These are phyloP conservation scores for Rugonectria rugulosa DNA, from an alignment of 2,329 filamentous ascomycete genomes.

Conservation along the genomic window DNA sequence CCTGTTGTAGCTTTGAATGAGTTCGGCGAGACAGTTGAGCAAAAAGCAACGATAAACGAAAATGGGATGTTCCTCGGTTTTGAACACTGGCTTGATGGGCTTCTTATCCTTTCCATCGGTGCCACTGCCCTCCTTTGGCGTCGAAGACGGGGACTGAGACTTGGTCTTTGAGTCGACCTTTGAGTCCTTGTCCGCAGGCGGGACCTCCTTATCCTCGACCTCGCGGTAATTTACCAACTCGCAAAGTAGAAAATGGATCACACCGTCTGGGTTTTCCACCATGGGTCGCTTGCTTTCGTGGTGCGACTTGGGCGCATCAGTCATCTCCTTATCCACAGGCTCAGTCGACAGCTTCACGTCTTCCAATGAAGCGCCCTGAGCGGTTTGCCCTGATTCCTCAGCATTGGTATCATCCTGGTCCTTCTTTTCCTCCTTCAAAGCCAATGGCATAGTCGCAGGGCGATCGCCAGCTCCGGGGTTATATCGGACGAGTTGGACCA, in stretches of 20 bases:
- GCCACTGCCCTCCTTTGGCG: constrained; percentile 40
- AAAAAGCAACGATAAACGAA: constrained; percentile 97
- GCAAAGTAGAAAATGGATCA: constrained; percentile 92
- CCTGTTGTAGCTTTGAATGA: constrained; percentile 89
- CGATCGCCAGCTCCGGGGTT: constrained; percentile 46
- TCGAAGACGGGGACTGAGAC: constrained; percentile 35
- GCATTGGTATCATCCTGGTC: constrained; percentile 26
- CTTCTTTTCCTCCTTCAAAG: constrained; percentile 49
- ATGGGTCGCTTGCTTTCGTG: constrained; percentile 80
- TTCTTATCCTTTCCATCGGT: constrained; percentile 67
- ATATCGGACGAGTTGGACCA: constrained; percentile 76
- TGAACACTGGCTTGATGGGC: constrained; percentile 77
- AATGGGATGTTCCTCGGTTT: constrained; percentile 90
- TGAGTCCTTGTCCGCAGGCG: constrained; percentile 51
- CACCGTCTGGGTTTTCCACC: constrained; percentile 91
- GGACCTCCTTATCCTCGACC: constrained; percentile 82
- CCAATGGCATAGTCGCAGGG: constrained; percentile 45
- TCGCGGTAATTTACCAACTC: constrained; percentile 92
- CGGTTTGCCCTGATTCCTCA: constrained; percentile 21
- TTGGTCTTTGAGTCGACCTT: constrained; percentile 45
- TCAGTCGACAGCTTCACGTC: constrained; percentile 70
- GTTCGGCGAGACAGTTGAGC: constrained; percentile 88
- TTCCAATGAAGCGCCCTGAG: constrained; percentile 35
- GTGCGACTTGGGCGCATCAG: constrained; percentile 68
- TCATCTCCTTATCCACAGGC: constrained; percentile 64